These are phyloP conservation scores for Flaveria ramosissima DNA, from an alignment of 129 eudicot genomes.

Conservation along the genomic window DNA sequence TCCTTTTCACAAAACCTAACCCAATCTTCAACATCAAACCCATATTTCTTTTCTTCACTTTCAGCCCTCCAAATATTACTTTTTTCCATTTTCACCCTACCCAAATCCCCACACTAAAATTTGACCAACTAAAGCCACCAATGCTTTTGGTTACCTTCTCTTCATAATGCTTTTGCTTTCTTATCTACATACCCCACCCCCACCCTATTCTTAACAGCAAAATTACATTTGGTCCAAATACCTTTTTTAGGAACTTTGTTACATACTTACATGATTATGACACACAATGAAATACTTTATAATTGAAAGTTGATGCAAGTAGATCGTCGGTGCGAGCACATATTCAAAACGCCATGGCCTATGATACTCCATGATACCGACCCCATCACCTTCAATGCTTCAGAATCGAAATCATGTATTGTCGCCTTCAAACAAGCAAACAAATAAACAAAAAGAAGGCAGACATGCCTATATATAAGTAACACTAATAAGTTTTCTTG, in stretches of 20 bases:
- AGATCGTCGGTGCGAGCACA: conserved; percentile 28
- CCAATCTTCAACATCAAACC: neutral
- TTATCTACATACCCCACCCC: neutral
- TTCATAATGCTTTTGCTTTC: conserved; percentile 30
- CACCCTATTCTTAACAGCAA: neutral
- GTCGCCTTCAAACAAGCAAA: conserved; percentile 11
- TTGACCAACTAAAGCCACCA: conserved; percentile 25
- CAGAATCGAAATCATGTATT: neutral
- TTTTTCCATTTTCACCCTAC: neutral
- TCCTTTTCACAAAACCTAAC: conserved; percentile 23
- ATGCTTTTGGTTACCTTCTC: conserved; percentile 28
- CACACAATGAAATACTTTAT: conserved; percentile 17
- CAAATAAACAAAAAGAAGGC: conserved; percentile 13
- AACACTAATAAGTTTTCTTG: neutral
- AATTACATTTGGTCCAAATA: neutral
- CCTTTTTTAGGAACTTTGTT: conserved; percentile 1
- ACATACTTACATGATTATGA: neutral
- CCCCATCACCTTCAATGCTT: conserved; percentile 18
- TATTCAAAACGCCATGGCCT: neutral
- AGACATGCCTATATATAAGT: neutral
- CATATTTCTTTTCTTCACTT: neutral
- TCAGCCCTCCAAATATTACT: conserved; percentile 14
- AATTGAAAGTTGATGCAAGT: conserved; percentile 20
- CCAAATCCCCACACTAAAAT: conserved; percentile 4
- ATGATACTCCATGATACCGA: conserved; percentile 20